Percentiles rank a stretch among this genome's conserved stretches.
Evolutionary conservation across 1,284 basidiomycete genomes (phyloP).

Genomic region (Melampsora larici-populina): DNA sequence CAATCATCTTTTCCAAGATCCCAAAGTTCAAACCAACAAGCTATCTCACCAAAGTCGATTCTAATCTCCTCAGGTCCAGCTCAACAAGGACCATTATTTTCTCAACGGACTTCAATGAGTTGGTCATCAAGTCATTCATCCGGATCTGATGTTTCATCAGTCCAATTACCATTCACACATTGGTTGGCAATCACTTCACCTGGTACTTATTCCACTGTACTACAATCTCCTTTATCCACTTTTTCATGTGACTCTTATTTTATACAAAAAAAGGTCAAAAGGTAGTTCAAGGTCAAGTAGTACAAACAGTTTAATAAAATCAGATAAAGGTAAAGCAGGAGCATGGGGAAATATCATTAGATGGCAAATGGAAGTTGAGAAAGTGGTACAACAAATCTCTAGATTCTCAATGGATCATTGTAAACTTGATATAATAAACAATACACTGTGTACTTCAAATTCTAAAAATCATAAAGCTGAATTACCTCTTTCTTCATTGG

Average conservation of each 20-base stretch:
- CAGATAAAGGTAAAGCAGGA: slow-evolving; percentile 45
- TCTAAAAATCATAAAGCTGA: not conserved
- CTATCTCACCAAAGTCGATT: slow-evolving; percentile 2
- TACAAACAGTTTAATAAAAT: not conserved
- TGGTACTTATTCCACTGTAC: slow-evolving; percentile 42
- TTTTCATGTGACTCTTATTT: slow-evolving; percentile 11
- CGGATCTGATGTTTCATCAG: slow-evolving; percentile 38
- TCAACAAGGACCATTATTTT: slow-evolving; percentile 45
- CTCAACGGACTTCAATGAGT: slow-evolving; percentile 46
- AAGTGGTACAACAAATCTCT: slow-evolving; percentile 52
- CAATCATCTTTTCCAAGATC: not conserved
- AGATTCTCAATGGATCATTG: not conserved
- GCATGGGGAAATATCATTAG: slow-evolving; percentile 52
- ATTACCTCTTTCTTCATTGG: slow-evolving; percentile 11
- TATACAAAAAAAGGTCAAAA: not conserved
- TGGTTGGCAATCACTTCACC: slow-evolving; percentile 41
- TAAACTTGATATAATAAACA: not conserved
- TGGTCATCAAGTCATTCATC: slow-evolving; percentile 46
- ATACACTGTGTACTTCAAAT: too few relatives aligned
- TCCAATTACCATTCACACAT: slow-evolving; percentile 17
- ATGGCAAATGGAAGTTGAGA: slow-evolving; percentile 52
- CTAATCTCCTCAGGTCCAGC: not conserved
- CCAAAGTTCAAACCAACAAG: too few relatives aligned
- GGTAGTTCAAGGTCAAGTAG: slow-evolving; percentile 2
- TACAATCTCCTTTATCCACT: slow-evolving; percentile 44